Percentiles rank a stretch among this genome's conserved stretches.
phyloP scores from a whole-genome alignment of 2,329 filamentous ascomycete genomes.

The Teratosphaeria viscida region DNA sequence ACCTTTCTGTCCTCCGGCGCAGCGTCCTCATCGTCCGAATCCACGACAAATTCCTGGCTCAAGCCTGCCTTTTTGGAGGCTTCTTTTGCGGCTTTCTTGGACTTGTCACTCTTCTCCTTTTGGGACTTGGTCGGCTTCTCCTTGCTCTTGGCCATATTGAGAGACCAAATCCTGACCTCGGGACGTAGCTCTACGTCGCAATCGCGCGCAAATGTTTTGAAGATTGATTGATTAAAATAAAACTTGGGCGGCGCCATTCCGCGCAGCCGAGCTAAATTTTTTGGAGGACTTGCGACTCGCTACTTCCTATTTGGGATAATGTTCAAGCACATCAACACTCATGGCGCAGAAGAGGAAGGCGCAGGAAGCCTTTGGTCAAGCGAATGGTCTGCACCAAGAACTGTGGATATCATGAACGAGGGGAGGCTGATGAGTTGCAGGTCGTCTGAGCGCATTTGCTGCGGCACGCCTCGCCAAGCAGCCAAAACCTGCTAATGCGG shows the following conservation, averaged over 20 bases:
- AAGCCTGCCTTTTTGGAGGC: not conserved
- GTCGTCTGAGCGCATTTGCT: constrained; percentile 24
- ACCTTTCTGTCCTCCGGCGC: constrained; percentile 23
- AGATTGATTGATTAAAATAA: not conserved
- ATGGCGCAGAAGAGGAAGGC: constrained; percentile 26
- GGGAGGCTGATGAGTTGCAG: constrained; percentile 3
- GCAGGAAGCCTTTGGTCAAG: constrained; percentile 22
- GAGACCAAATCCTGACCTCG: not conserved
- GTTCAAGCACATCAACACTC: not conserved
- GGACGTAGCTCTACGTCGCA: not conserved
- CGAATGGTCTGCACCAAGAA: constrained; percentile 4
- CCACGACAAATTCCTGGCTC: constrained; percentile 7
- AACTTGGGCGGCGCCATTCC: not conserved
- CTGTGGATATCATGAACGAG: not conserved
- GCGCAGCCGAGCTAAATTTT: not conserved
- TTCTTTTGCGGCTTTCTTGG: not conserved
- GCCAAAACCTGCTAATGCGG: constrained; percentile 1
- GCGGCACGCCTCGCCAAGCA: constrained; percentile 16
- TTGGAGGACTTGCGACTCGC: not conserved
- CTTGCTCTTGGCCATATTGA: not conserved
- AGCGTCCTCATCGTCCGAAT: constrained; percentile 12
- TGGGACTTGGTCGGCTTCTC: not conserved
- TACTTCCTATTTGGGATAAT: not conserved
- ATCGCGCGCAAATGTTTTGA: not conserved
- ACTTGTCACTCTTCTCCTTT: constrained; percentile 40